A percentile compares a stretch with the other conserved stretches of the same genome.
Conservation (phyloP, 2,329 filamentous ascomycete species). For the Septoria linicola region DNA sequence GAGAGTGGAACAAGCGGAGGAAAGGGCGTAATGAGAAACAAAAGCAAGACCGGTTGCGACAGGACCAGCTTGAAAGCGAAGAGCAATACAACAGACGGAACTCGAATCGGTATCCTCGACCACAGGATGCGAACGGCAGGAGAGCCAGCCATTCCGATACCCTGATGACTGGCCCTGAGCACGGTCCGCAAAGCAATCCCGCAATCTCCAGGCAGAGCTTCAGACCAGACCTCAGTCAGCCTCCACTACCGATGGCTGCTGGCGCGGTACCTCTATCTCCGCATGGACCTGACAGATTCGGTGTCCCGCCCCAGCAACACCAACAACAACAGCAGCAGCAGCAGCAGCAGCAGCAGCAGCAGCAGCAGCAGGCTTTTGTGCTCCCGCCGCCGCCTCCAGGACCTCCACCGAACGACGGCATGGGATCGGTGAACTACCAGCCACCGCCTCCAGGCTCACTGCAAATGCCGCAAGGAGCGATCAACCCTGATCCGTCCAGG, state of each 20-base stretch:
- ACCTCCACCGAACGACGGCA: conserved; percentile 34
- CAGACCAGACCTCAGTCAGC: conserved; percentile 33
- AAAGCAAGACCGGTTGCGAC: conserved; percentile 56
- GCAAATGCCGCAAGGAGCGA: conserved; percentile 43
- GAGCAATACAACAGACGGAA: conserved; percentile 39
- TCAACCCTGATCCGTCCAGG: conserved; percentile 39
- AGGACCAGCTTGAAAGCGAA: conserved; percentile 48
- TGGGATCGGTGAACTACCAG: conserved; percentile 25
- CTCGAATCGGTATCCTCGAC: conserved; percentile 32
- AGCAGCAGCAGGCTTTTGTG: conserved; percentile 18
- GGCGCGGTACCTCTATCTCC: conserved; percentile 28
- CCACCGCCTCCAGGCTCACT: conserved; percentile 31
- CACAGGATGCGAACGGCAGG: conserved; percentile 32
- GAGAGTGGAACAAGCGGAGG: conserved; percentile 50
- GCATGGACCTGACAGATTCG: not conserved
- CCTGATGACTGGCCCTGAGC: conserved; percentile 38
- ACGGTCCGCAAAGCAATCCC: conserved; percentile 47
- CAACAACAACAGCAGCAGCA: conserved; percentile 20
- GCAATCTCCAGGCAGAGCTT: conserved; percentile 43
- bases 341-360: conserved; percentile 18
- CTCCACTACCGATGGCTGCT: conserved; percentile 38
- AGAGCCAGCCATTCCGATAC: conserved; percentile 34
- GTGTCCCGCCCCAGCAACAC: conserved; percentile 5
- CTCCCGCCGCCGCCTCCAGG: conserved; percentile 37
- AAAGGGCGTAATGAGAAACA: conserved; percentile 60